These are phyloP conservation scores for Tothia fuscella DNA, from an alignment of 2,329 filamentous ascomycete genomes.

Conservation along the genomic window DNA sequence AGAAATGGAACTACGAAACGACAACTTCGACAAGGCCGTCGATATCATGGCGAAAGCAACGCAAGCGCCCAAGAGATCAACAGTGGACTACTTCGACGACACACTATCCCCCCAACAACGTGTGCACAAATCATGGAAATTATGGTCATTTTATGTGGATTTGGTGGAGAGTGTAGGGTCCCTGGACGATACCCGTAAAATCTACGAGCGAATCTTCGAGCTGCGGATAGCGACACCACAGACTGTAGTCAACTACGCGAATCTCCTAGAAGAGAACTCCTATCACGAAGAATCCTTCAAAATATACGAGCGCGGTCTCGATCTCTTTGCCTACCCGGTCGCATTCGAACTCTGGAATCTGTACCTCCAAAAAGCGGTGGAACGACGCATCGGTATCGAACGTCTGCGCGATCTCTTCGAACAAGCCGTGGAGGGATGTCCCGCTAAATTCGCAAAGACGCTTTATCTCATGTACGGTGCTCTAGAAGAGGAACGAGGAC, in stretches of 20 bases:
- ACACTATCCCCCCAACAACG: conserved; percentile 85
- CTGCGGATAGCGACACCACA: conserved; percentile 95
- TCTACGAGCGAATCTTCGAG: conserved; percentile 97
- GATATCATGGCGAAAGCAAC: conserved; percentile 96
- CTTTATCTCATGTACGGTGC: conserved; percentile 98
- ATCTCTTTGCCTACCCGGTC: conserved; percentile 97
- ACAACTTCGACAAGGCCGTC: conserved; percentile 90
- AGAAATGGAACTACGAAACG: conserved; percentile 90
- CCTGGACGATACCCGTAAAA: conserved; percentile 80
- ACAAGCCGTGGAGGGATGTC: conserved; percentile 88
- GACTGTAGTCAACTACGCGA: conserved; percentile 97
- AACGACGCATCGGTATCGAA: conserved; percentile 92
- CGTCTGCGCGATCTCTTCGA: conserved; percentile 90
- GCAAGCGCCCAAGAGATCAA: conserved; percentile 93
- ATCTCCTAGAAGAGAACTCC: conserved; percentile 82
- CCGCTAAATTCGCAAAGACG: conserved; percentile 89
- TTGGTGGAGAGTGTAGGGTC: conserved; percentile 89
- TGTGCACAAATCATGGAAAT: conserved; percentile 97
- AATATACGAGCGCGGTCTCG: conserved; percentile 85
- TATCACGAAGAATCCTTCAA: conserved; percentile 99
- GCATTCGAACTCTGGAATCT: conserved; percentile 98
- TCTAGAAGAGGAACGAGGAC: conserved; percentile 85
- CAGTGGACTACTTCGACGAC: conserved; percentile 98
- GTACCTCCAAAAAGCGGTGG: conserved; percentile 93
- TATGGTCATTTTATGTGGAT: conserved; percentile 99